Percentiles rank a stretch among this genome's conserved stretches.
phyloP scores from a whole-genome alignment of 345 rosid species.

The Pugionium cornutum region DNA sequence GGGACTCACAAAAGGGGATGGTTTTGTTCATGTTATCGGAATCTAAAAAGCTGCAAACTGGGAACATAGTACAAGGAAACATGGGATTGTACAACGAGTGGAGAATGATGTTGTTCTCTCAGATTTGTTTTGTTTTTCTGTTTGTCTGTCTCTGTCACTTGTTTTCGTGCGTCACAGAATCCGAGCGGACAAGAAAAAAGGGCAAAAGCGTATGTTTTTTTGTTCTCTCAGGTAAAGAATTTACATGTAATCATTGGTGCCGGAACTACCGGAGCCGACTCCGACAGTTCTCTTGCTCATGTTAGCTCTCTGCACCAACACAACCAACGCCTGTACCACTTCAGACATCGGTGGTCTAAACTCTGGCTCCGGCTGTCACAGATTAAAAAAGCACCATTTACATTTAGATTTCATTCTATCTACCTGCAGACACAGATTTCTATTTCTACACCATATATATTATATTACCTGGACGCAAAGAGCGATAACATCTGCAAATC shows the following conservation, averaged over 20 bases:
- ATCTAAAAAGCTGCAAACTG: slow-evolving; percentile 28
- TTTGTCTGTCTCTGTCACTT: slow-evolving; percentile 25
- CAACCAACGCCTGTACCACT: slow-evolving; percentile 95
- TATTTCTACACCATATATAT: no score
- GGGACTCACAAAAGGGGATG: slow-evolving; percentile 27
- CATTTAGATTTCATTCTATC: not conserved
- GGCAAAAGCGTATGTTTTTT: slow-evolving; percentile 3
- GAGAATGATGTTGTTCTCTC: slow-evolving; percentile 27
- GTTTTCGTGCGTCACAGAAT: slow-evolving; percentile 16
- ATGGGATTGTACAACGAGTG: slow-evolving; percentile 40
- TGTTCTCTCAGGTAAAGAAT: slow-evolving; percentile 34
- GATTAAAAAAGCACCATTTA: not conserved
- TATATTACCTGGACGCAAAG: slow-evolving; percentile 91
- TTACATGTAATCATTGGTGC: slow-evolving; percentile 54
- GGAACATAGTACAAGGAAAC: slow-evolving; percentile 37
- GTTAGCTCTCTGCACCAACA: slow-evolving; percentile 88
- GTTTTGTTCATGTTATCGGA: slow-evolving; percentile 24
- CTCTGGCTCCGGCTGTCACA: slow-evolving; percentile 76
- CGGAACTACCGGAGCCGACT: slow-evolving; percentile 45
- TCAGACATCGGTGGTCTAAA: slow-evolving; percentile 54
- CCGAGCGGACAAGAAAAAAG: slow-evolving; percentile 18
- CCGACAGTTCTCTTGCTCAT: slow-evolving; percentile 94
- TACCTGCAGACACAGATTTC: no score
- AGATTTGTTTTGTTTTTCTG: slow-evolving; percentile 28
- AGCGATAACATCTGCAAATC: slow-evolving; percentile 63